phyloP scores from a whole-genome alignment of 768 basidiomycete species.

The Kwoniella dejecticola region DNA sequence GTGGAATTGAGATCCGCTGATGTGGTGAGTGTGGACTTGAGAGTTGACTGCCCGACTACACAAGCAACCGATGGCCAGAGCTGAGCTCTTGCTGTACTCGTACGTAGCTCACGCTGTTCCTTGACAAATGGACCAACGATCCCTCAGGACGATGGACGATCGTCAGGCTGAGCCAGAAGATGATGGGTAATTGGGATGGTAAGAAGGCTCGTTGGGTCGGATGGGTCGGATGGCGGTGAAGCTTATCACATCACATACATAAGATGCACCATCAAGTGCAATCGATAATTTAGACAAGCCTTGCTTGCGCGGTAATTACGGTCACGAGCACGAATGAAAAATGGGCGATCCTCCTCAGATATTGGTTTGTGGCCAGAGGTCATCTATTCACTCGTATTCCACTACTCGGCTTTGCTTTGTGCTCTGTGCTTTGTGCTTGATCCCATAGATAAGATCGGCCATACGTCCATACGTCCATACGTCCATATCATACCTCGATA shows the following conservation, averaged over 20 bases:
- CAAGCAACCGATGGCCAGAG: not conserved
- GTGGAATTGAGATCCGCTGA: conserved; percentile 51
- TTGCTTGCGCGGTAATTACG: too few relatives aligned
- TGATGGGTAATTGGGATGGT: conserved; percentile 39
- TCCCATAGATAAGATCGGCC: too few relatives aligned
- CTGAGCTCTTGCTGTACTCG: not conserved
- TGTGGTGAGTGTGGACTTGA: conserved; percentile 37
- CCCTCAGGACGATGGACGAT: conserved; percentile 41
- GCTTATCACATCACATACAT: not conserved
- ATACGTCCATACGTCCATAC: too few relatives aligned
- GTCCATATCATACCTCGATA: too few relatives aligned
- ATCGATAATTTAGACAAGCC: too few relatives aligned
- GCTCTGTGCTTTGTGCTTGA: too few relatives aligned
- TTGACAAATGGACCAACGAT: conserved; percentile 43
- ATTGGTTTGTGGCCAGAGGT: too few relatives aligned
- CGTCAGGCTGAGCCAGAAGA: conserved; percentile 31
- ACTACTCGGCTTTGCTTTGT: too few relatives aligned
- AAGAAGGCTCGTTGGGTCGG: conserved; percentile 40
- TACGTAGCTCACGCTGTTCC: conserved; percentile 27
- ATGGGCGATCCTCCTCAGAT: too few relatives aligned
- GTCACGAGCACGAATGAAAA: too few relatives aligned
- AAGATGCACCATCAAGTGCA: not conserved
- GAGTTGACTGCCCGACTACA: not conserved
- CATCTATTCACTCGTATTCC: too few relatives aligned
- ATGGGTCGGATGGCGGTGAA: conserved; percentile 49